phyloP scores from a whole-genome alignment of 2,329 filamentous ascomycete species.

The Metarhizium brunneum region DNA sequence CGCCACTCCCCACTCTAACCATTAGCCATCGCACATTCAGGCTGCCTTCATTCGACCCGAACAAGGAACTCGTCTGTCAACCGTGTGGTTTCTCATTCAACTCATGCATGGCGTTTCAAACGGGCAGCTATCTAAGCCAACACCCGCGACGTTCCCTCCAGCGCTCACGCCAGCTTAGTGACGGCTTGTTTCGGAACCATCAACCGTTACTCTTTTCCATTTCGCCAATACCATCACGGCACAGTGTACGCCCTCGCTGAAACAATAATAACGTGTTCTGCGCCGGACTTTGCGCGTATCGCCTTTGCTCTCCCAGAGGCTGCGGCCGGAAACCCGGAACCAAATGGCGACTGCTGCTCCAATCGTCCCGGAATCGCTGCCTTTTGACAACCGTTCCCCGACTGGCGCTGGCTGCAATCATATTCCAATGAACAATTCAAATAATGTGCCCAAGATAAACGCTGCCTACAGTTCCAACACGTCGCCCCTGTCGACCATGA shows the following conservation, averaged over 20 bases:
- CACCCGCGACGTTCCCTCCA: background rate
- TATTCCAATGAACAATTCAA: background rate
- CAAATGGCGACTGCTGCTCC: background rate
- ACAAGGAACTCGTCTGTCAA: background rate
- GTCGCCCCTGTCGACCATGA: background rate
- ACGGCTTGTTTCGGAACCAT: background rate
- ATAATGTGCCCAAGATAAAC: background rate
- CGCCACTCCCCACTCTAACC: too few species aligned
- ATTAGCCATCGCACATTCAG: too few species aligned
- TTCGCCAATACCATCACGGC: background rate
- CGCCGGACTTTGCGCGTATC: background rate
- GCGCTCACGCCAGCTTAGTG: background rate
- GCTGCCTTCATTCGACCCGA: too few species aligned
- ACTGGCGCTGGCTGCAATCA: background rate
- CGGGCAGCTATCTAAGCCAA: background rate
- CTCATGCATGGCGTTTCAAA: background rate
- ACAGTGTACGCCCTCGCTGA: background rate
- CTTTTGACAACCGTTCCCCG: background rate
- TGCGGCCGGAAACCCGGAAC: background rate
- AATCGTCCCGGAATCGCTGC: background rate
- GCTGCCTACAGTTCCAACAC: background rate
- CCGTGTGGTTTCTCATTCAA: background rate
- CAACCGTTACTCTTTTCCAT: background rate
- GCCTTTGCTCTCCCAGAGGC: background rate
- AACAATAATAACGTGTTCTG: background rate